These are phyloP conservation scores for Dendrocalamus sinicus DNA, from an alignment of 176 grass and related monocot species.

Conservation along the genomic window DNA sequence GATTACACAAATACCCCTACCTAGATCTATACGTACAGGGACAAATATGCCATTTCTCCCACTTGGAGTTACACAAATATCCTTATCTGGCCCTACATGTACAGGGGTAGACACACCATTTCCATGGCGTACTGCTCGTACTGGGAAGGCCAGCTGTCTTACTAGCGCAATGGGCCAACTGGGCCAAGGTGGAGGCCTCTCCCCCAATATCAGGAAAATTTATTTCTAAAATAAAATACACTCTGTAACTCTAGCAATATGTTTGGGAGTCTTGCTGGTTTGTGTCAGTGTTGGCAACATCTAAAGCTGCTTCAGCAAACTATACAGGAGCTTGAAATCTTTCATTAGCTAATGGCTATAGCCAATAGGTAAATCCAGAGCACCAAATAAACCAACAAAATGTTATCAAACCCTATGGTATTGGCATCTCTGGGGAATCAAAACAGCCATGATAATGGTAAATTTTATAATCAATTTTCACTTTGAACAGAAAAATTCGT, in stretches of 20 bases:
- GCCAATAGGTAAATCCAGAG: not conserved
- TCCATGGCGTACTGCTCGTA: too few relatives aligned
- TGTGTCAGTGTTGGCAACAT: not conserved
- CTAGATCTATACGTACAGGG: too few relatives aligned
- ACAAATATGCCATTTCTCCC: too few relatives aligned
- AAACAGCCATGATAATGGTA: not conserved
- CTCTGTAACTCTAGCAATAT: not conserved
- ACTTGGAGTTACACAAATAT: too few relatives aligned
- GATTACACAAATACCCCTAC: too few relatives aligned
- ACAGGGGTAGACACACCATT: too few relatives aligned
- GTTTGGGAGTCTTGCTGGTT: not conserved
- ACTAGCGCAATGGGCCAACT: too few relatives aligned
- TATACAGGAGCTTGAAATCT: not conserved
- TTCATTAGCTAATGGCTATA: not conserved
- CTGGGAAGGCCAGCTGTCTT: too few relatives aligned
- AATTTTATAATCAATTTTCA: not conserved
- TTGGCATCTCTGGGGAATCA: not conserved
- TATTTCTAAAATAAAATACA: not conserved
- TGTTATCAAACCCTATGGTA: not conserved
- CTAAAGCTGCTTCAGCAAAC: not conserved
- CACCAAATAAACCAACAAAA: not conserved
- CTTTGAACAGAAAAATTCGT: not conserved
- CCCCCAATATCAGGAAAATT: not conserved
- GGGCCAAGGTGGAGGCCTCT: too few relatives aligned
- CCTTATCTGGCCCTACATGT: too few relatives aligned